phyloP scores from a whole-genome alignment of 495 filamentous ascomycete species.

The Penicillium dipodomyicola region DNA sequence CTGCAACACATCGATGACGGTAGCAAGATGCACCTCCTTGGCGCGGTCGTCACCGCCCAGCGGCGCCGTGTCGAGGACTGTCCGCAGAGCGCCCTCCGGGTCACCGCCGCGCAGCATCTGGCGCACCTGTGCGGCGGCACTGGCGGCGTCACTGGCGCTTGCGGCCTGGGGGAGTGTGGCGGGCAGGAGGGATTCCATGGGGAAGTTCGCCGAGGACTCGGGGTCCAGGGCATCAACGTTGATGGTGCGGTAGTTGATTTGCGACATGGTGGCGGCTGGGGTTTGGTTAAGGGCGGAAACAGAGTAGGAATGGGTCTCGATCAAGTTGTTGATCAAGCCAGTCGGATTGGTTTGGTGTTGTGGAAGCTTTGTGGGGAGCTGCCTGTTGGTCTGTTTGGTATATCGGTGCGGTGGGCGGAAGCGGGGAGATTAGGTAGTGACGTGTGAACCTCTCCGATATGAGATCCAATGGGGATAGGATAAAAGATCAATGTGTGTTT shows the following conservation, averaged over 20 bases:
- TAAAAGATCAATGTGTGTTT: too few species aligned
- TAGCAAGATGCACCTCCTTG: conserved; percentile 80
- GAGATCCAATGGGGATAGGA: conserved; percentile 1
- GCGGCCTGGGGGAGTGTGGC: conserved; percentile 58
- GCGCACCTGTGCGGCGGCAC: conserved; percentile 70
- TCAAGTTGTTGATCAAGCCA: not conserved
- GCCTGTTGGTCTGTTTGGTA: conserved; percentile 16
- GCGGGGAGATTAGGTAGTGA: conserved; percentile 25
- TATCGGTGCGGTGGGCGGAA: conserved; percentile 19
- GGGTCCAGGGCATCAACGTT: conserved; percentile 87
- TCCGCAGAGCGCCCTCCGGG: conserved; percentile 75
- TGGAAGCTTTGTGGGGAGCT: conserved; percentile 1
- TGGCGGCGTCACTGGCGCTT: conserved; percentile 68
- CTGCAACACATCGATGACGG: conserved; percentile 83
- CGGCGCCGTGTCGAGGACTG: conserved; percentile 72
- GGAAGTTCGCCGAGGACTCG: conserved; percentile 86
- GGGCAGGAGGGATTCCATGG: conserved; percentile 73
- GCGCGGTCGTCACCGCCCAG: conserved; percentile 69
- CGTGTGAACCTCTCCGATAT: conserved; percentile 6
- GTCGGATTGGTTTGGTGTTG: not conserved
- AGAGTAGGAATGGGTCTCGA: not conserved
- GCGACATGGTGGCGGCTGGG: conserved; percentile 47
- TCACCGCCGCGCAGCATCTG: conserved; percentile 84
- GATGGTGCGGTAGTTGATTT: conserved; percentile 83
- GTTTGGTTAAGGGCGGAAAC: conserved; percentile 4